These are phyloP conservation scores for Nemophila menziesii DNA, from an alignment of 257 asterid genomes.

Conservation along the genomic window DNA sequence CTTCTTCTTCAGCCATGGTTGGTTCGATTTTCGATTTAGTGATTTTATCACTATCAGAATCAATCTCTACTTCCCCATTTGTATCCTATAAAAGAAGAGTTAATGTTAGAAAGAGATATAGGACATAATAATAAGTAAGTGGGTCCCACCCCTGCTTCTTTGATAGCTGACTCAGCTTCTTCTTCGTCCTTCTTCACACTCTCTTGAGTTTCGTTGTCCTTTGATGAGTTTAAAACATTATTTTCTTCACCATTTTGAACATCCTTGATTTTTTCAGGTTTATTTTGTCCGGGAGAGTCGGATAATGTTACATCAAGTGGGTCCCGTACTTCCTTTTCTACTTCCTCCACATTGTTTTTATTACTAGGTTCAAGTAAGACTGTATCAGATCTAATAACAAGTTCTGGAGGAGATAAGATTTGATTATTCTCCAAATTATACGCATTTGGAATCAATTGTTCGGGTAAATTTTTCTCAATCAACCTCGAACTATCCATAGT, in stretches of 20 bases:
- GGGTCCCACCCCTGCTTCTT: constrained; percentile 43
- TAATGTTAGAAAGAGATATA: constrained; percentile 7
- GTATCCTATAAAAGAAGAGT: constrained; percentile 36
- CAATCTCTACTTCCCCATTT: constrained; percentile 52
- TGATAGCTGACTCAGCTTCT: constrained; percentile 23
- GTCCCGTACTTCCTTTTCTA: constrained; percentile 15
- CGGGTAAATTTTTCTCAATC: constrained; percentile 41
- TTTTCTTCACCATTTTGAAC: constrained; percentile 22
- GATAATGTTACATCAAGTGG: constrained; percentile 18
- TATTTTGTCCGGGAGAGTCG: constrained; percentile 10
- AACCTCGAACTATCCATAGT: constrained; percentile 44
- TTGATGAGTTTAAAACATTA: constrained; percentile 41
- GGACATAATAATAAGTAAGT: not conserved
- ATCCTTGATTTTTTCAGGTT: constrained; percentile 19
- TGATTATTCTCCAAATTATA: constrained; percentile 31
- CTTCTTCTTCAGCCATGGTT: constrained; percentile 92
- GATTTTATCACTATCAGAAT: constrained; percentile 56
- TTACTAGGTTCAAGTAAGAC: constrained; percentile 15
- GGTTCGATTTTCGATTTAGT: constrained; percentile 63
- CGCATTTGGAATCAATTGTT: constrained; percentile 28
- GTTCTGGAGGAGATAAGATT: constrained; percentile 24
- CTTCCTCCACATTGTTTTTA: constrained; percentile 22
- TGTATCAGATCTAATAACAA: constrained; percentile 21
- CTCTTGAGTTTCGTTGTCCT: constrained; percentile 45
- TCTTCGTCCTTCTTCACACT: constrained; percentile 50